Evolutionary conservation across 2,329 filamentous ascomycete species (phyloP).

Genomic region (Alternaria novae-zelandiae): DNA sequence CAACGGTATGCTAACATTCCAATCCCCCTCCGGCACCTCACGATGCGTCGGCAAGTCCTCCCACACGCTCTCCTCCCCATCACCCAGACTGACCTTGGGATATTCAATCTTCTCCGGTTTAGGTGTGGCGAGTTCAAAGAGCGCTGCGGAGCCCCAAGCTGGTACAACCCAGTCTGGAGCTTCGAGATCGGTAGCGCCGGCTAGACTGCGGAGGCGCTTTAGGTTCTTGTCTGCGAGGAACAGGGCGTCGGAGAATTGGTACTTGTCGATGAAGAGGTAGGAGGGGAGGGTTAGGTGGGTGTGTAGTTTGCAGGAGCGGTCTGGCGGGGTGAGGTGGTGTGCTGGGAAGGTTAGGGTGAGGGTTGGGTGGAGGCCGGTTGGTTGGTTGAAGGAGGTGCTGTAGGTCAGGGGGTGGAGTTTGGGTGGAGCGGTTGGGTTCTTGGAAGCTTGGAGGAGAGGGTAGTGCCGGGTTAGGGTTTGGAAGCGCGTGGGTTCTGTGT

Average conservation of each 20-base stretch:
- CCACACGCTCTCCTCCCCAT: not conserved
- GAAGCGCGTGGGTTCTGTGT: constrained; percentile 75
- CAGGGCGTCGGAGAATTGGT: constrained; percentile 78
- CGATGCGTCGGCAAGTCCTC: constrained; percentile 1
- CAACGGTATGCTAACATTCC: constrained; percentile 76
- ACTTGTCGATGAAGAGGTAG: constrained; percentile 82
- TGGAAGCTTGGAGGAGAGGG: constrained; percentile 47
- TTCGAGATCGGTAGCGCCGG: constrained; percentile 84
- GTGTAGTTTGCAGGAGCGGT: constrained; percentile 70
- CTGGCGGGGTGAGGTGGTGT: constrained; percentile 54
- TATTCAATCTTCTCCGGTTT: constrained; percentile 3
- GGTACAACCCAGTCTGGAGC: constrained; percentile 81
- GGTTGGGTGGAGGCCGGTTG: constrained; percentile 83
- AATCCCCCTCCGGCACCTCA: constrained; percentile 46
- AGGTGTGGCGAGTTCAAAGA: constrained; percentile 73
- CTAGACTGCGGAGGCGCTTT: constrained; percentile 68
- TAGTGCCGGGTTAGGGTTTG: constrained; percentile 86
- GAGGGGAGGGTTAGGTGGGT: constrained; percentile 84
- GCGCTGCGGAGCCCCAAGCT: constrained; percentile 78
- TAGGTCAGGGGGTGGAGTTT: constrained; percentile 64
- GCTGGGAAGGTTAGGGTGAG: constrained; percentile 73
- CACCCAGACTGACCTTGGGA: constrained; percentile 9
- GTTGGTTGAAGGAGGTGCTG: constrained; percentile 67
- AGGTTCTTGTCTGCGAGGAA: constrained; percentile 85
- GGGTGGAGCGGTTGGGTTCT: constrained; percentile 23